Evolutionary conservation across 768 basidiomycete genomes (phyloP).

Genomic region (Boletellus ananiceps): DNA sequence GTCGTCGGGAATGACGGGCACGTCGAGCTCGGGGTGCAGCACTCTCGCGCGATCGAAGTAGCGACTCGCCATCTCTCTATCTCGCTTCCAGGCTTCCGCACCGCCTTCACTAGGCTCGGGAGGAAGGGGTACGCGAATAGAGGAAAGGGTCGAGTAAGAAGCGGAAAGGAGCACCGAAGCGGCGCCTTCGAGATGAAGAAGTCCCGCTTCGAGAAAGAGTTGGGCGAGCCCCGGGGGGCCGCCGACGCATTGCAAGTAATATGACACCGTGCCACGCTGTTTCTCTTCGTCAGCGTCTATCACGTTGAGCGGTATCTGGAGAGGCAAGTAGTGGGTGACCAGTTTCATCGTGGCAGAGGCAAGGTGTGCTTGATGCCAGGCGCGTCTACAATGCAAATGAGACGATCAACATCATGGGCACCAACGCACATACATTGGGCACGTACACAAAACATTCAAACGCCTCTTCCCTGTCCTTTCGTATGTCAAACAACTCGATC

Average conservation of each 20-base stretch:
- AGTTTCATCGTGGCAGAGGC: conserved; percentile 77
- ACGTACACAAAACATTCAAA: conserved; percentile 80
- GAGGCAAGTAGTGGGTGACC: conserved; percentile 66
- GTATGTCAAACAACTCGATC: conserved; percentile 68
- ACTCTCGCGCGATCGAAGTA: conserved; percentile 68
- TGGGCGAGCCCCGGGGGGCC: conserved; percentile 64
- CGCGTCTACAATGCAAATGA: conserved; percentile 46
- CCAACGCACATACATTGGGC: not conserved
- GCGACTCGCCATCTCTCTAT: conserved; percentile 63
- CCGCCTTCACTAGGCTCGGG: conserved; percentile 51
- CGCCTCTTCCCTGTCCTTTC: conserved; percentile 69
- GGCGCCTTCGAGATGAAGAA: conserved; percentile 77
- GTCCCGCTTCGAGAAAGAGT: conserved; percentile 73
- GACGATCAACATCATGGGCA: not conserved
- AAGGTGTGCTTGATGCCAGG: conserved; percentile 74
- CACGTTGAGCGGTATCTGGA: conserved; percentile 41
- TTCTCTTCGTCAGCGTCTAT: conserved; percentile 35
- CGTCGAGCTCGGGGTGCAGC: conserved; percentile 60
- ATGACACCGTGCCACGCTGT: conserved; percentile 49
- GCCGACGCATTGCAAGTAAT: conserved; percentile 65
- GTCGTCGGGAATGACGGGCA: conserved; percentile 60
- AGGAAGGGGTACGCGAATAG: conserved; percentile 61
- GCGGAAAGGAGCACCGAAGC: conserved; percentile 67
- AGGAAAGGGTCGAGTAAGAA: conserved; percentile 73
- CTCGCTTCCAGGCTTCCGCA: conserved; percentile 68